Base-by-base conservation (phyloP, 1,139 yeast genomes). In the Taphrina pruni region DNA sequence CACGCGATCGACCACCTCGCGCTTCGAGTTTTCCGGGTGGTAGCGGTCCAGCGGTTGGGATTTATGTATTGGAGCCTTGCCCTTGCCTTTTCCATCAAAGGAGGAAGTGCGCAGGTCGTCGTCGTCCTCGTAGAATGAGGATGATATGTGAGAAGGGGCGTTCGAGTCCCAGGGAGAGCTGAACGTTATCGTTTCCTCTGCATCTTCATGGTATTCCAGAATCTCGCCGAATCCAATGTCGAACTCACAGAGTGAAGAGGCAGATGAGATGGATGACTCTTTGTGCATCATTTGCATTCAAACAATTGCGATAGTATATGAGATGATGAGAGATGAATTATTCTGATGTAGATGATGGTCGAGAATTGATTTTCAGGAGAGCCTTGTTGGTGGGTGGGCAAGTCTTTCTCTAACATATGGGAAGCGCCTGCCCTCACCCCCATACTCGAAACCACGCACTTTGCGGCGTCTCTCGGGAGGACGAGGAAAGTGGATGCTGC, bases 1-100 rank as follows among this genome's bases (percentile, higher is more conserved):
- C 55, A 64, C 60, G 20, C 45, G 61, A 20, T 64, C 61, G 48
- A 64, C 36, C 26, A 64, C 60, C 26, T 64, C 67, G 21, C 52
- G 60, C 11, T 57, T 56, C 61, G 67, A 56, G 46, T 56, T 54
- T 43, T 64, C 67, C 35, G 67, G 67, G 32, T 64, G 67, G 46
- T 55, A 64, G 20, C 48, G 67, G 45, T 64, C 67, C 52, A 58
- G 54, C 9, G 36, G 43, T 17, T 38, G 50, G 36, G 52, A 5
- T 43, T 48, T 39, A 41, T 38, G 38, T 20, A 38, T 20, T 14
- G 36, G 21, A 5, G 48, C 21, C 39, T 41, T 58, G 39, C 36
- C 65, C 38, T 60, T 60, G 9, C 55, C 61, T 38, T 64, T 64
- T 1, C 67, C 67, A 36, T 64, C 62, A 45, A 58, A 58, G 41